These are phyloP conservation scores for Agroathelia rolfsii DNA, from an alignment of 1,284 basidiomycete genomes.

Conservation along the genomic window DNA sequence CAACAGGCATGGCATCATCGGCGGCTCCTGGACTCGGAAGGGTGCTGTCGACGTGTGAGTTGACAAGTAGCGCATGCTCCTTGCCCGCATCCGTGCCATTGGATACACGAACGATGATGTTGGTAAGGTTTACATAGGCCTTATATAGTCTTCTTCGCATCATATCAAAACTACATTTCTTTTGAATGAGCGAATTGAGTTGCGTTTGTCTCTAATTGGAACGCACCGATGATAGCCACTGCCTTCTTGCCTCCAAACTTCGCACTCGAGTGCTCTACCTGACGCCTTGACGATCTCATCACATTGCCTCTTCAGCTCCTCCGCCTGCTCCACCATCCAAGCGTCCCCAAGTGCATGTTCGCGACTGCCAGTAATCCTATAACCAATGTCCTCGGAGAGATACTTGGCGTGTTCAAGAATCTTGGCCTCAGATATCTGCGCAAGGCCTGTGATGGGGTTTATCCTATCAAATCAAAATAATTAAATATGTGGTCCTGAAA, in stretches of 20 bases:
- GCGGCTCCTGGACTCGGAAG: conserved; percentile 78
- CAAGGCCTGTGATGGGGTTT: conserved; percentile 42
- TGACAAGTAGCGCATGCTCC: conserved; percentile 78
- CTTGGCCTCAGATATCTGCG: conserved; percentile 61
- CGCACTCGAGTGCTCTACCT: conserved; percentile 65
- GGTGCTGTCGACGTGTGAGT: conserved; percentile 84
- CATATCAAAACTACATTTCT: conserved; percentile 68
- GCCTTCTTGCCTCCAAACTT: conserved; percentile 81
- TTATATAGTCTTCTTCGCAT: conserved; percentile 83
- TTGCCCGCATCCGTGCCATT: conserved; percentile 69
- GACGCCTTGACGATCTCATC: conserved; percentile 35
- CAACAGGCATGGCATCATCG: conserved; percentile 82
- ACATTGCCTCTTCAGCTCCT: conserved; percentile 52
- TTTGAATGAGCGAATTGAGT: conserved; percentile 2
- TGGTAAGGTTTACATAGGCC: conserved; percentile 80
- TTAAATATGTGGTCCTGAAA: background rate
- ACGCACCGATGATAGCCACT: conserved; percentile 76
- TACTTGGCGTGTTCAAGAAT: conserved; percentile 54
- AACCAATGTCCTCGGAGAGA: conserved; percentile 82
- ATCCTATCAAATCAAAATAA: conserved; percentile 25
- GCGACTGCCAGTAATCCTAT: conserved; percentile 83
- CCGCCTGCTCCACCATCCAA: conserved; percentile 70
- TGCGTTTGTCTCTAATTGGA: conserved; percentile 2
- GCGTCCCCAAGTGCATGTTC: conserved; percentile 82
- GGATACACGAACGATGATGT: conserved; percentile 84